Percentiles rank a stretch among this genome's conserved stretches.
phyloP scores from a whole-genome alignment of 306 rosid genomes.

The Rosa rugosa region DNA sequence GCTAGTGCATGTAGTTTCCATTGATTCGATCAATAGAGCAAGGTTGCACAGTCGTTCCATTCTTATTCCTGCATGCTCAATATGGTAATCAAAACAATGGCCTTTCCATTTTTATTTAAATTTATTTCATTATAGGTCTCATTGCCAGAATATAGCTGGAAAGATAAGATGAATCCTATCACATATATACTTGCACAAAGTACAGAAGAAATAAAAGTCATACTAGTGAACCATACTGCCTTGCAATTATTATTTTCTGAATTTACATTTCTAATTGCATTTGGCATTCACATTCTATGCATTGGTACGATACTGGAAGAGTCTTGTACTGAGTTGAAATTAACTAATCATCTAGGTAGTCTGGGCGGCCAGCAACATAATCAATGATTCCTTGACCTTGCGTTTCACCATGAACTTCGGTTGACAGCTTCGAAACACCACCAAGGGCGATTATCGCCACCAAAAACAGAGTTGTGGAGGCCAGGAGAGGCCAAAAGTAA shows the following conservation, averaged over 20 bases:
- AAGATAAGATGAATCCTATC: neutral
- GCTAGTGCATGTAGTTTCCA: neutral
- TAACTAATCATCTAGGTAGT: constrained; percentile 23
- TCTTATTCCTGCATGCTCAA: neutral
- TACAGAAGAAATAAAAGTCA: neutral
- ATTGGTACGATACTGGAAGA: neutral
- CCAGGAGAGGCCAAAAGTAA: constrained; percentile 85
- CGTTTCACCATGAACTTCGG: constrained; percentile 48
- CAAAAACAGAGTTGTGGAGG: constrained; percentile 69
- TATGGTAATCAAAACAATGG: neutral
- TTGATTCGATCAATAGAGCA: neutral
- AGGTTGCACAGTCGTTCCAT: neutral
- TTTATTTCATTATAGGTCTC: too few species aligned
- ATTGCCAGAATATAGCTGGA: neutral
- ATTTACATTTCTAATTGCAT: neutral
- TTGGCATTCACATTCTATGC: neutral
- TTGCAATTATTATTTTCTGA: constrained; percentile 6
- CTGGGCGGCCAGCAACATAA: constrained; percentile 59
- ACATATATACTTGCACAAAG: neutral
- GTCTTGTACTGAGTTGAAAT: neutral
- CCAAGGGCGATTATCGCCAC: constrained; percentile 55
- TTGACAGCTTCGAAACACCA: constrained; percentile 55
- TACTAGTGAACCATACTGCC: neutral
- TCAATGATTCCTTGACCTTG: constrained; percentile 69
- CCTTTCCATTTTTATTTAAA: neutral